Conservation (phyloP, 2,329 filamentous ascomycete species). For the Phialophora chinensis region DNA sequence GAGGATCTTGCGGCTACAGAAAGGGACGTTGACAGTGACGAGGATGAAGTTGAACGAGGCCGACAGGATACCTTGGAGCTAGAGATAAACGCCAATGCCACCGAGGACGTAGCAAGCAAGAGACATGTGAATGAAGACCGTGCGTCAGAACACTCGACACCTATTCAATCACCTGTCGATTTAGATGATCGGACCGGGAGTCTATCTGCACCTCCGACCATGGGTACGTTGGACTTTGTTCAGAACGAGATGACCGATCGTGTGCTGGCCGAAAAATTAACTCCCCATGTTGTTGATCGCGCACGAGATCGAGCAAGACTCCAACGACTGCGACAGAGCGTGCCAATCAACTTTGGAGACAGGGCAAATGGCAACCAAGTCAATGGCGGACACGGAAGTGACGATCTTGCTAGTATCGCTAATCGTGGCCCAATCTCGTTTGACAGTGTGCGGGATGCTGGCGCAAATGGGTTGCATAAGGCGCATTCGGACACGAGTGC, state of each 20-base stretch:
- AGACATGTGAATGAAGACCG: background rate
- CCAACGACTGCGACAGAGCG: constrained; percentile 39
- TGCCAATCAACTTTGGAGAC: constrained; percentile 31
- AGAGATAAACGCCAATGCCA: constrained; percentile 1
- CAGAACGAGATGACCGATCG: constrained; percentile 45
- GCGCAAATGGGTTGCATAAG: constrained; percentile 18
- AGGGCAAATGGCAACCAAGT: background rate
- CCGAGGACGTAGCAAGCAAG: constrained; percentile 1
- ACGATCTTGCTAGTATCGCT: constrained; percentile 26
- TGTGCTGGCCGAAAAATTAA: constrained; percentile 44
- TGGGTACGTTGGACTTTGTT: constrained; percentile 43
- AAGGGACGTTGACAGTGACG: constrained; percentile 38
- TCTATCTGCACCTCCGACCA: constrained; percentile 39
- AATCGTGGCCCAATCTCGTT: constrained; percentile 31
- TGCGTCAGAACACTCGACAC: constrained; percentile 26
- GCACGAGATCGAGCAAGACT: constrained; percentile 45
- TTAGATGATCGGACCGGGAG: constrained; percentile 33
- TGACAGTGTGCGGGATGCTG: constrained; percentile 11
- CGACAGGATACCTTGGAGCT: constrained; percentile 22
- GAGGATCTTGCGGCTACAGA: constrained; percentile 46
- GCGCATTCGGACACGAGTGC: constrained; percentile 29
- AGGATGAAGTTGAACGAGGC: constrained; percentile 41
- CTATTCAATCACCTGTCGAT: constrained; percentile 22
- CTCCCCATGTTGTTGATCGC: constrained; percentile 47
- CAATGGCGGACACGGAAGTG: constrained; percentile 9